Evolutionary conservation across 495 filamentous ascomycete species (phyloP), one percentile per base, ranked within the genome.

Genomic region (Aspergillus sclerotioniger): DNA sequence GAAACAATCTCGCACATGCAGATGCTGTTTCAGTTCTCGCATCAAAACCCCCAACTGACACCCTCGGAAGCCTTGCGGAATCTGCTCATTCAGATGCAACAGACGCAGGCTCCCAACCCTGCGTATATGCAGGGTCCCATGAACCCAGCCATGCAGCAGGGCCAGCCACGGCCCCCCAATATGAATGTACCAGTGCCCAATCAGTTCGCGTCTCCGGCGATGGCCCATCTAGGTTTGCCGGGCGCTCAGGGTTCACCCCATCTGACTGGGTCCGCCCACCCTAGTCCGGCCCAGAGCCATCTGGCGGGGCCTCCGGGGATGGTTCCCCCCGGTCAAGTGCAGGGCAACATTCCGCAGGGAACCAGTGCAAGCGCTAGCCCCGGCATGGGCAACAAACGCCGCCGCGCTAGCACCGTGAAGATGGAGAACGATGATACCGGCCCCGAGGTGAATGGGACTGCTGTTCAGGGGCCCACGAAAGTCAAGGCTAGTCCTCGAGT

Each of bases 331-430:
- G 90, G 85, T 62, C 86, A 90, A 69, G 78, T 80, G 45, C 82
- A 78, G 56, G 79, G 71, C n/a, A 73, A 69, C 53, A 68, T 77
- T 57, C 87, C 81, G n/a, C 86, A 86, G 59, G 88, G 82, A 0
- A 84, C 85, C 3, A 92, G 89, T 62, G 87, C 89, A 7, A 95
- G 90, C 67, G 93, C 92, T 3, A 95, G 91, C 53, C 92, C 92
- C 9, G 89, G 87, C 54, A 84, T 87, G 32, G 86, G 81, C 47
- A 88, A 87, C 67, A 92, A 94, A 73, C 84, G 90, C 57, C 80
- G 92, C 55, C 77, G 90, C 41, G 77, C 86, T 9, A 92, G 90
- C 57, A 84, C 84, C 4, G 88, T 93, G 50, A 94, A 95, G 75
- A 75, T 80, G 35, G 91, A 93, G 56, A 82, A 77, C 16, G 90